Evolutionary conservation across 208 protist species (phyloP), one percentile per base, ranked within the genome.

Genomic region (Acanthamoeba sp.): DNA sequence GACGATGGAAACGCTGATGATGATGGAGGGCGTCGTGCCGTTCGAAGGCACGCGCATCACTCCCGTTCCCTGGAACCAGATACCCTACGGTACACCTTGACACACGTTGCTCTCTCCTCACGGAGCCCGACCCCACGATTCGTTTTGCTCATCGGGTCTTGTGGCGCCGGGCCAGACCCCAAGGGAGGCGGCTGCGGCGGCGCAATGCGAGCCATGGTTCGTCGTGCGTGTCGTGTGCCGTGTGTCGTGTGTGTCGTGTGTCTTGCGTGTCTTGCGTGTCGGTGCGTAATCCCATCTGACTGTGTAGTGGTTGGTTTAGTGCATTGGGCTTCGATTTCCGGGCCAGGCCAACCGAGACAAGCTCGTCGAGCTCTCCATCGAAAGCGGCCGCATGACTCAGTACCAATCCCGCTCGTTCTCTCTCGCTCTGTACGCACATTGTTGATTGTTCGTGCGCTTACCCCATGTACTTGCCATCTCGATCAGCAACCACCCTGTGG

Each of bases 311-410:
- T 95, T 6, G 69, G 52, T 27, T 95, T 20, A 45, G 40, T 64
- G 85, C 36, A 91, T 42, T 7, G 59, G 55, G 27, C 85, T 59
- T 1, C 52, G 45, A 20, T 64, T 87, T 34, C 52, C 7, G 27
- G 20, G 20, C 0, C 29, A 66, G 18, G 73, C 80, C 10, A 42
- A 94, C 82, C n/a, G 80, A 1, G 59, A 94, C 48, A 20, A 55
- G 10, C 36, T 95, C 0, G n/a, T 95, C 10, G 55, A 38, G 16
- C 36, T 91, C 20, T 73, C 94, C 22, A 95, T 95, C 57, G 94
- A 95, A 29, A 85, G 59, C 59, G 95, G 95, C 29, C 62, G 95
- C 55, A 95, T 95, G 18, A 95, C 95, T 20, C 95, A 95, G 36
- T 32, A 95, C 94, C n/a, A n/a, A n/a, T n/a, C n/a, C n/a, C n/a